Conservation (phyloP, 2,329 filamentous ascomycete genomes). For the Diaporthe amygdali region DNA sequence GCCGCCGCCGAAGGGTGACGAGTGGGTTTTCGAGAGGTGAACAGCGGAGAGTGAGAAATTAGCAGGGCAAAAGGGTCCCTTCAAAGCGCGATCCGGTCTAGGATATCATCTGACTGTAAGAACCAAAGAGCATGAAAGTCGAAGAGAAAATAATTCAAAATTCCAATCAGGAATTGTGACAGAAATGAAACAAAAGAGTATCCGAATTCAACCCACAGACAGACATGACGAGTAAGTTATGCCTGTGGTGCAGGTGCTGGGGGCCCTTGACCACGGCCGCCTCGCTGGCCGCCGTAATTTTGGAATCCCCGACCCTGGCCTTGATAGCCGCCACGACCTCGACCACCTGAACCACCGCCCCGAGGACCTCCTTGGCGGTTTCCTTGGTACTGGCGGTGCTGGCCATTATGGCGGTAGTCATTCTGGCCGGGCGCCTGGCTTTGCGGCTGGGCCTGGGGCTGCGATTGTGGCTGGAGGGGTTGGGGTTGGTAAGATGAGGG, state of each 20-base stretch:
- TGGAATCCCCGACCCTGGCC: conserved; percentile 31
- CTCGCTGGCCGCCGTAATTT: conserved; percentile 36
- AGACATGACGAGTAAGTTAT: conserved; percentile 8
- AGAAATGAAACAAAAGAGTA: background rate
- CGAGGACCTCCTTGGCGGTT: conserved; percentile 33
- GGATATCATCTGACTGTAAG: conserved; percentile 19
- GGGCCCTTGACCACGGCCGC: conserved; percentile 32
- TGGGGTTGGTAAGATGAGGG: conserved; percentile 4
- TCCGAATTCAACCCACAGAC: background rate
- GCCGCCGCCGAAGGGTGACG: background rate
- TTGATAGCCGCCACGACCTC: conserved; percentile 35
- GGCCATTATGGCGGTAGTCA: conserved; percentile 46
- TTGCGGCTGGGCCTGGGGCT: conserved; percentile 17
- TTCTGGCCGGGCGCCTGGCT: conserved; percentile 33
- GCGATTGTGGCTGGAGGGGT: conserved; percentile 16
- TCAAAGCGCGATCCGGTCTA: conserved; percentile 15
- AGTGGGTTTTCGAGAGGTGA: background rate
- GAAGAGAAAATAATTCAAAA: conserved; percentile 14
- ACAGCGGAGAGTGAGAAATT: conserved; percentile 11
- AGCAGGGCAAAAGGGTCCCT: background rate
- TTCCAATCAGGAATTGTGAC: background rate
- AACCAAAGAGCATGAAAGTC: conserved; percentile 1
- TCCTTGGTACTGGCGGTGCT: conserved; percentile 46
- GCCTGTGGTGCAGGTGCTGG: conserved; percentile 29
- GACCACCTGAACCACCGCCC: conserved; percentile 42